Conservation (phyloP, 2,329 filamentous ascomycete species). For the Graphilbum fragrans region DNA sequence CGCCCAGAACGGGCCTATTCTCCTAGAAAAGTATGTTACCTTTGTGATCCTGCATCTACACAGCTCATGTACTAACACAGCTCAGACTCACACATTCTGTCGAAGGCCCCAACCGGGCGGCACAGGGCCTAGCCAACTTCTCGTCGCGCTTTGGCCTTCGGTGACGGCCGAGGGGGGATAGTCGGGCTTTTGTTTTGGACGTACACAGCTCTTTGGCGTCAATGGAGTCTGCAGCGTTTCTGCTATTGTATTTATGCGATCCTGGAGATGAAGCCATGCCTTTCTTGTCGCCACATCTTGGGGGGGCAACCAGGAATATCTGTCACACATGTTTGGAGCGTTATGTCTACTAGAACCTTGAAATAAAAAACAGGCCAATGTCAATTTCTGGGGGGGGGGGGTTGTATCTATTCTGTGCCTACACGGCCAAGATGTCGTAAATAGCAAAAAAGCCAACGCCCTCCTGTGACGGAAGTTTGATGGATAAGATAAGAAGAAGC, state of each 20-base stretch:
- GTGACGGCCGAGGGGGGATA: slow-evolving; percentile 12
- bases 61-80: slow-evolving; percentile 13
- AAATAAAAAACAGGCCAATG: too few species aligned
- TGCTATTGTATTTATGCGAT: too few species aligned
- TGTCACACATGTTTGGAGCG: too few species aligned
- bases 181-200: too few species aligned
- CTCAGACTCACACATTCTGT: slow-evolving; percentile 51
- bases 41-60: not conserved
- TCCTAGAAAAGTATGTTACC: slow-evolving; percentile 76
- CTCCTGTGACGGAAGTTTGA: too few species aligned
- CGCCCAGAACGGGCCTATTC: slow-evolving; percentile 71
- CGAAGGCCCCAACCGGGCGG: slow-evolving; percentile 43
- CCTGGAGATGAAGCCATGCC: too few species aligned
- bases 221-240: too few species aligned
- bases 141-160: slow-evolving; percentile 65
- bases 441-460: not conserved
- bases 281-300: too few species aligned
- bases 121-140: slow-evolving; percentile 57
- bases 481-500: too few species aligned
- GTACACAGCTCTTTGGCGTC: too few species aligned
- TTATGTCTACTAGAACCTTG: too few species aligned
- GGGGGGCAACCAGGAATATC: too few species aligned
- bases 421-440: not conserved
- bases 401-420: not conserved
- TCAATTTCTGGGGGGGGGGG: not conserved